Evolutionary conservation across 1,284 basidiomycete species (phyloP), one percentile per base, ranked within the genome.

Genomic region (Schizophyllum commune): DNA sequence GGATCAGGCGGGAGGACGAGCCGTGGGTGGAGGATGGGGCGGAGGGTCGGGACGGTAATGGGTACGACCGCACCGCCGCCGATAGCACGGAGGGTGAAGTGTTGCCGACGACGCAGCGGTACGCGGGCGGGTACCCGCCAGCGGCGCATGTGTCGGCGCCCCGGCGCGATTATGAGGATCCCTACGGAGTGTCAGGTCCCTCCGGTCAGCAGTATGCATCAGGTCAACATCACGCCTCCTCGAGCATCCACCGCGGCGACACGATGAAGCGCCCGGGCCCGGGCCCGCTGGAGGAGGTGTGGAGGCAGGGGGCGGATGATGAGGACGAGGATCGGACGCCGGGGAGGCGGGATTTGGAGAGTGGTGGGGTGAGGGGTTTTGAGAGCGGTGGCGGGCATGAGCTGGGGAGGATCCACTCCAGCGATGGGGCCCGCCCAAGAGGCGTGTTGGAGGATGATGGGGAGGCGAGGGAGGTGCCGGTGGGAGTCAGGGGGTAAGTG

Each of bases 1-100:
- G 88, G 53, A 79, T 85, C 64, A 73, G 75, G 58, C 77, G 74
- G 20, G 80, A 81, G 15, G 78, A 77, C 2, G 70, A 72, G 13
- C 13, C 39, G 39, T 11, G 17, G 13, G 9, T 11, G 39, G 39
- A 13, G 3, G 39, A 47, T 13, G 39, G 39, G 7, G 34, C 13
- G 34, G 34, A 39, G 6, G 34, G 34, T 7, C 6, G 34, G 7
- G 34, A 6, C 7, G 34, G 39, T 47, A 11, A 11, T 11, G 39
- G 17, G 8, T 47, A 47, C 39, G 39, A 17, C 9, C 39, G 39
- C 39, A 17, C 39, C 13, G 39, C 13, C 39, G 39, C 39, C 4
- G 39, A 47, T 8, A 47, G 39, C 39, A 11, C 17, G 2, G 53
- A 55, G 6, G 53, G 27, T 13, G 27, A 20, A 13, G 19, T 55